Evolutionary conservation across 495 filamentous ascomycete species (phyloP), one percentile per base, ranked within the genome.

Genomic region (Aspergillus funiculosus): DNA sequence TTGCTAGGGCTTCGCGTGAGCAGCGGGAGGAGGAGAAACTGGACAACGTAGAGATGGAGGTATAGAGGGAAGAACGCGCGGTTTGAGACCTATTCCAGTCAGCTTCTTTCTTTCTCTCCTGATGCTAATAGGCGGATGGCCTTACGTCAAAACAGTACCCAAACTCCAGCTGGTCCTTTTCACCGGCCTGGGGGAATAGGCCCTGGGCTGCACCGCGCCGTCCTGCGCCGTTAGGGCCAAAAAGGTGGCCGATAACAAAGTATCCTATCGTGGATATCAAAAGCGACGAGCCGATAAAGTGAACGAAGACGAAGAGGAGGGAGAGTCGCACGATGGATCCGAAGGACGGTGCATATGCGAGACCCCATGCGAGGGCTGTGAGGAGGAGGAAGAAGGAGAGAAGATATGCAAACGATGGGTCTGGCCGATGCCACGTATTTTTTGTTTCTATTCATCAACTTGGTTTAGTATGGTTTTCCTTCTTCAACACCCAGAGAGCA

Each of bases 101-200:
- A 21, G 10, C 1, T 11, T 36, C 3, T 42, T 15, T 25, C 15
- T 8, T 1, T 15, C 13, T 30, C 17, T 10, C 9, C 24, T 5
- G 9, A 2, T 15, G 30, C 32, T 19, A 15, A 22, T 10, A 11
- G 29, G 37, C 11, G 21, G 25, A 17, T 24, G 4, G 31, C 59
- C 76, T 55, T 54, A 85, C 81, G 66, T 87, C 83, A 61, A 87
- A 86, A 58, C 83, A 87, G 58, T 87, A 87, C 56, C 85, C 85
- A 68, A 87, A 87, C 53, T 87, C 83, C 52, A 87, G 54, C 44
- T 71, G 71, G 36, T 82, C 79, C 48, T 73, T 73, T 46, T 70
- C 71, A 3, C 72, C 77, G 1, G 69, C 69, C 45, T 75, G 71
- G 13, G 67, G 66, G 45, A 83, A 85, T 5, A 83, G 56, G 9